Conservation (phyloP, 768 basidiomycete species). For the Strobilomyces dryophilus region DNA sequence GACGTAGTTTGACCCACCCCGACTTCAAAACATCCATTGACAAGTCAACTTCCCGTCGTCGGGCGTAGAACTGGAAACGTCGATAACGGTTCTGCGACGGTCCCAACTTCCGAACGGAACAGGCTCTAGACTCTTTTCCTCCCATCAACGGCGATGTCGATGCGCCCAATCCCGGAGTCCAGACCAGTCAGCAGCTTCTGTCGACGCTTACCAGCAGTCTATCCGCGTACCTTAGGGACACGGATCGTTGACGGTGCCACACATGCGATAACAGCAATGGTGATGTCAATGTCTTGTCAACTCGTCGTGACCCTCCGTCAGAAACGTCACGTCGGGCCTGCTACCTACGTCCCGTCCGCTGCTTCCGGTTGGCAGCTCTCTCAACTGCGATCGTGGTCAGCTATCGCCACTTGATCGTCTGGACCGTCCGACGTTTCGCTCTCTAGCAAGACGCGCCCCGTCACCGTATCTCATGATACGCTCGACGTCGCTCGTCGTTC, state of each 20-base stretch:
- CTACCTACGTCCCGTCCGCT: background rate
- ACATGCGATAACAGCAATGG: too few relatives aligned
- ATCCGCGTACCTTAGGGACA: too few relatives aligned
- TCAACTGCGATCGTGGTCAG: background rate
- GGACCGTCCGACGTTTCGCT: constrained; percentile 3
- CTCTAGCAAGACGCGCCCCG: background rate
- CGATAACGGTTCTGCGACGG: background rate
- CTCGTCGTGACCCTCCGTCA: background rate
- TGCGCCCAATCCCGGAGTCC: too few relatives aligned
- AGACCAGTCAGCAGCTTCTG: too few relatives aligned
- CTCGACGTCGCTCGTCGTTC: background rate
- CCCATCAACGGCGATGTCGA: too few relatives aligned
- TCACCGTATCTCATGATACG: background rate
- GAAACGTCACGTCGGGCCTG: background rate
- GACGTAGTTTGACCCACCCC: background rate
- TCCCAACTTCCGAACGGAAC: background rate
- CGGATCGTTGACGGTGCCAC: too few relatives aligned
- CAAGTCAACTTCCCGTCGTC: background rate
- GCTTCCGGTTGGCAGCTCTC: constrained; percentile 4
- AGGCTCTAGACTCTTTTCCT: background rate
- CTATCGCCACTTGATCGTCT: too few relatives aligned
- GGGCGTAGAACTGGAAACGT: background rate
- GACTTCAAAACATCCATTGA: background rate
- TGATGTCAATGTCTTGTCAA: background rate
- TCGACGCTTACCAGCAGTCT: too few relatives aligned